Percentiles rank a stretch among this genome's conserved stretches.
Conservation (phyloP, 495 filamentous ascomycete species). For the Cryomyces minteri region DNA sequence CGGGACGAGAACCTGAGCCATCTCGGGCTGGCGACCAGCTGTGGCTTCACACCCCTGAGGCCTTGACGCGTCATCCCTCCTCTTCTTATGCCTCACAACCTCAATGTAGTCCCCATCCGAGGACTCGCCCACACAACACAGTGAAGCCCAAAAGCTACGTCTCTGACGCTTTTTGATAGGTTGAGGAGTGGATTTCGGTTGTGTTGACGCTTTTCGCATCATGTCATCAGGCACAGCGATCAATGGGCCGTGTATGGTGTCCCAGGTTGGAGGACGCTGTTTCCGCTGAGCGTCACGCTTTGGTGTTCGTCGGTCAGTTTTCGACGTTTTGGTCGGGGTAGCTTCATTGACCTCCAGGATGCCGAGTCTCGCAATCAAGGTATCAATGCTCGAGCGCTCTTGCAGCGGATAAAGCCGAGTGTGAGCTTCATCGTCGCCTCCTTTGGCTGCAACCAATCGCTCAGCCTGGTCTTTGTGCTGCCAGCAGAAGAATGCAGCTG, state of each 20-base stretch:
- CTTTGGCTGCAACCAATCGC: conserved; percentile 6
- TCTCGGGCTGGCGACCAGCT: too few species aligned
- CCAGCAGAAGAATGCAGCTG: conserved; percentile 63
- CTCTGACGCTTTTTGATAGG: conserved; percentile 9
- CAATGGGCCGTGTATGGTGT: conserved; percentile 21
- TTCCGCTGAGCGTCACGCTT: conserved; percentile 2
- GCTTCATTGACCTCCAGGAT: conserved; percentile 39
- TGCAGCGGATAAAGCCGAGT: conserved; percentile 24
- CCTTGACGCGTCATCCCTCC: not conserved
- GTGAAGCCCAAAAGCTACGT: conserved; percentile 11
- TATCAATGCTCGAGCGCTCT: conserved; percentile 62
- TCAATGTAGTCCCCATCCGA: conserved; percentile 22
- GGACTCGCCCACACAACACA: conserved; percentile 13
- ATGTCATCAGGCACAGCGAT: conserved; percentile 15
- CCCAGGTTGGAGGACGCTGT: conserved; percentile 15
- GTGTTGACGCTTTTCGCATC: not conserved
- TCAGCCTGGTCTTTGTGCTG: conserved; percentile 80
- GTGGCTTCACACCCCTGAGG: too few species aligned
- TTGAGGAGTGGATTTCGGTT: not conserved
- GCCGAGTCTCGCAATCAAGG: conserved; percentile 58
- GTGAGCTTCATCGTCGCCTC: conserved; percentile 1
- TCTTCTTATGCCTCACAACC: conserved; percentile 18
- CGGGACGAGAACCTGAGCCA: too few species aligned
- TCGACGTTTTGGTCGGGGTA: conserved; percentile 2
- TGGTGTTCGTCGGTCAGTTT: not conserved